Conservation (phyloP, 768 basidiomycete genomes). For the Podaxis carcinomalis region DNA sequence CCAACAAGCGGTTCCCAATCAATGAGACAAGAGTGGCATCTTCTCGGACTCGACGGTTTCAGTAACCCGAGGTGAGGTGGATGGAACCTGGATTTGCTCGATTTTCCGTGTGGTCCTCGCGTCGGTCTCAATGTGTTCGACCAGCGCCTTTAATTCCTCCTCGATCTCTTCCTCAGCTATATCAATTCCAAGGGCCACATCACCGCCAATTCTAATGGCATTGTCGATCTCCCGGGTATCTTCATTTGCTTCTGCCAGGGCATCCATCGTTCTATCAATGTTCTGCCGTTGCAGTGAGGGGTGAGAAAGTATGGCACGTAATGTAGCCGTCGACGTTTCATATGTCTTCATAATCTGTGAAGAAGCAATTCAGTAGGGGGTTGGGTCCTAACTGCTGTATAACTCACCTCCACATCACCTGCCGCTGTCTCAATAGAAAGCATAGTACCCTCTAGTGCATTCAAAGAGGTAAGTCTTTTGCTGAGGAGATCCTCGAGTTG, state of each 20-base stretch:
- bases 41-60: not conserved
- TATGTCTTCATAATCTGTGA: slow-evolving; percentile 81
- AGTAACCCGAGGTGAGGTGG: not conserved
- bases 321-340: slow-evolving; percentile 74
- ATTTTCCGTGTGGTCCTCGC: slow-evolving; percentile 3
- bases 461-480: slow-evolving; percentile 71
- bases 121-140: slow-evolving; percentile 27
- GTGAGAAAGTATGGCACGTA: slow-evolving; percentile 72
- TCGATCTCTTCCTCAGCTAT: slow-evolving; percentile 49
- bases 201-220: slow-evolving; percentile 63
- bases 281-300: slow-evolving; percentile 74
- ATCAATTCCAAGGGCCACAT: slow-evolving; percentile 52
- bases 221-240: slow-evolving; percentile 83
- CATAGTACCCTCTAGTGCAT: slow-evolving; percentile 72
- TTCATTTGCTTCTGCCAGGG: slow-evolving; percentile 76
- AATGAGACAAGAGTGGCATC: not conserved
- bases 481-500: slow-evolving; percentile 71
- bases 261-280: slow-evolving; percentile 86
- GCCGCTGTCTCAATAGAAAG: slow-evolving; percentile 86
- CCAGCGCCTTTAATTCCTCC: slow-evolving; percentile 58
- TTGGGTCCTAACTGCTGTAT: not conserved
- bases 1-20: too few species aligned
- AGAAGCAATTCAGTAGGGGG: not conserved
- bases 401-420: slow-evolving; percentile 75
- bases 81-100: slow-evolving; percentile 1